Evolutionary conservation across 768 basidiomycete species (phyloP).

Genomic region (Leccinellum luteum): DNA sequence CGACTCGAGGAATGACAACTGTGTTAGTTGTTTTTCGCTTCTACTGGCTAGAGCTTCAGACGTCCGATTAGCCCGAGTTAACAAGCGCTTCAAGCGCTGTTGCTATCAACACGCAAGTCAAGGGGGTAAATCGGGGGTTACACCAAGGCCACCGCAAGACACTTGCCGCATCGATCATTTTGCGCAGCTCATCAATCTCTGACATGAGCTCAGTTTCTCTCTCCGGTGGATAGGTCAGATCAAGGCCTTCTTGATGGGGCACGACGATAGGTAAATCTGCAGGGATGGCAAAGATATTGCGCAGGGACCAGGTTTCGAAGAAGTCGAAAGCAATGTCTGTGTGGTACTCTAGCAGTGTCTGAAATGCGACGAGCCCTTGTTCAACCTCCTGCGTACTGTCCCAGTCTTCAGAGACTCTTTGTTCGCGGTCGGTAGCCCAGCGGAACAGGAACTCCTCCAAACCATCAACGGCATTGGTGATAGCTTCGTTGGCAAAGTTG

Average conservation of each 20-base stretch:
- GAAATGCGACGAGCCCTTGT: slow-evolving; percentile 81
- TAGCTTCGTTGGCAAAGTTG: slow-evolving; percentile 76
- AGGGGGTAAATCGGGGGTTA: slow-evolving; percentile 7
- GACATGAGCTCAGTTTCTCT: slow-evolving; percentile 59
- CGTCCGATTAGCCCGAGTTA: slow-evolving; percentile 49
- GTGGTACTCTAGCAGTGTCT: slow-evolving; percentile 84
- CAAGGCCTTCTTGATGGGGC: slow-evolving; percentile 71
- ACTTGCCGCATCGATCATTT: slow-evolving; percentile 68
- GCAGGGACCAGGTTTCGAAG: slow-evolving; percentile 85
- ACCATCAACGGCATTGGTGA: slow-evolving; percentile 74
- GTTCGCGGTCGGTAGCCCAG: slow-evolving; percentile 67
- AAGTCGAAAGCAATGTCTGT: slow-evolving; percentile 90
- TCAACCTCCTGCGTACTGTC: slow-evolving; percentile 69
- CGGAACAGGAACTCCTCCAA: slow-evolving; percentile 75
- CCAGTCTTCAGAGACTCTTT: slow-evolving; percentile 44
- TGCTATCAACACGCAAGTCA: slow-evolving; percentile 41
- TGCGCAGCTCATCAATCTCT: slow-evolving; percentile 65
- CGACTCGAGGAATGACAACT: slow-evolving; percentile 44
- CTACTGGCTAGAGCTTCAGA: slow-evolving; percentile 46
- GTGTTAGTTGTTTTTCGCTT: slow-evolving; percentile 42
- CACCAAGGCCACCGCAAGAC: neutral
- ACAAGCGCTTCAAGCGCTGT: slow-evolving; percentile 59
- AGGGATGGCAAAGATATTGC: slow-evolving; percentile 83
- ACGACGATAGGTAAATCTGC: slow-evolving; percentile 66
- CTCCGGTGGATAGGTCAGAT: slow-evolving; percentile 59